Base-by-base conservation (phyloP, 176 grass and related monocot species). In the Raddia guianensis region DNA sequence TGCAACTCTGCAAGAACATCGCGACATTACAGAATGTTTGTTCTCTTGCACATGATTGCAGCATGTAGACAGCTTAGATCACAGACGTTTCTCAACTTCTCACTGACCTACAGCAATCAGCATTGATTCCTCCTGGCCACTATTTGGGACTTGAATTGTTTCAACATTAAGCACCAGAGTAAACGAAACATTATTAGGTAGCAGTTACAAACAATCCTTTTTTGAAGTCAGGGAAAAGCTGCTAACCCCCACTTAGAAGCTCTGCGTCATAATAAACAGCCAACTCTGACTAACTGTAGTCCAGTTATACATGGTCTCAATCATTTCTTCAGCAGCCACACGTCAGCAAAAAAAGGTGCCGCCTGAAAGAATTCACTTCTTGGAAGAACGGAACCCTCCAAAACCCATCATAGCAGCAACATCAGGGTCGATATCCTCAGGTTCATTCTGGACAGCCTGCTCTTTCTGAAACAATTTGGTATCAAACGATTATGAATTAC, bases 401-500 rank as follows among this genome's bases (percentile, higher is more conserved):
- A 97, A 97, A 72, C 95, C 91, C 85, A 94, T 89, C 94, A 97
- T 79, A 35, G 89, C 91, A 55, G 87, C 87, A 52, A 90, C 65
- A 70, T 97, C 94, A 44, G 89, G 94, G 80, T 97, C 94, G 2
- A 90, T 48, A 33, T 90, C 87, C 72, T 94, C 89, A 34, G 80
- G 72, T 57, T 97, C 91, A 57, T 94, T 87, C 73, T 84, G 79
- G 9, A 79, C 78, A 70, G 85, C 76, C 83, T 81, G 87, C 78
- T 90, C 91, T 87, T 89, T 91, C 86, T 97, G 85, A 80, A 75
- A 81, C 5, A 9, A 70, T 80, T 72, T 34, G 43, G 61, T 49
- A 40, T 21, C 32, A 1, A 45, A 32, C 68, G 33, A 85, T 77
- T 80, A 86, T 43, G 44, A 69, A 85, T 5, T 61, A 3, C 64